phyloP scores from a whole-genome alignment of 148 eudicot genomes.

The Silene uniflora region DNA sequence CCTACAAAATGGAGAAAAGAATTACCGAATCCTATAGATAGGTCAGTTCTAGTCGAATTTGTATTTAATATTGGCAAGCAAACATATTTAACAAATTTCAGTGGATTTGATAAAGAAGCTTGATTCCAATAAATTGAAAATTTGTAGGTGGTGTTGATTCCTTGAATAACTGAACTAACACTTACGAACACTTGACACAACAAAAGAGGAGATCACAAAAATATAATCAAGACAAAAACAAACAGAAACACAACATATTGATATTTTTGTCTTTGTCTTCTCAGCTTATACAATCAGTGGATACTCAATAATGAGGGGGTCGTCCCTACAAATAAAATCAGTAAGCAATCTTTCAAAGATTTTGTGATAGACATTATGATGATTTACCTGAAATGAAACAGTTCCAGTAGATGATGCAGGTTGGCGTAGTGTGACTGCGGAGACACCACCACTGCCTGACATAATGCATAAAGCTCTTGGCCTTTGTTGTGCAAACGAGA shows the following conservation, averaged over 20 bases:
- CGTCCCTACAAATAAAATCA: not conserved
- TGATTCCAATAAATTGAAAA: too few relatives aligned
- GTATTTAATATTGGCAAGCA: too few relatives aligned
- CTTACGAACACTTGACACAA: too few relatives aligned
- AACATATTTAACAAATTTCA: too few relatives aligned
- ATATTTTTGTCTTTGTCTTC: not conserved
- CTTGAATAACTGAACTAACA: too few relatives aligned
- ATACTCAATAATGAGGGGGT: not conserved
- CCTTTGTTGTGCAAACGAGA: conserved; percentile 77
- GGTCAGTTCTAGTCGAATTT: too few relatives aligned
- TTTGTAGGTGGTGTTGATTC: too few relatives aligned
- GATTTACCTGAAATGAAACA: conserved; percentile 65
- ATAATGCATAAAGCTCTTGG: conserved; percentile 79
- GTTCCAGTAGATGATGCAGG: conserved; percentile 48
- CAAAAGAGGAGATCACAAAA: not conserved
- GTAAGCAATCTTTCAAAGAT: not conserved
- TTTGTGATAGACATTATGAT: not conserved
- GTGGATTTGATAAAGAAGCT: too few relatives aligned
- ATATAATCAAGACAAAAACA: not conserved
- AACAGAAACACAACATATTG: not conserved
- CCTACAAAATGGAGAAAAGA: too few relatives aligned
- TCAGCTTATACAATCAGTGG: not conserved
- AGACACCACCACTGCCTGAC: conserved; percentile 82
- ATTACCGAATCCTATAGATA: too few relatives aligned
- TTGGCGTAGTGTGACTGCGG: conserved; percentile 67